phyloP scores from a whole-genome alignment of 495 filamentous ascomycete genomes.

The Rhizodiscina lignyota region DNA sequence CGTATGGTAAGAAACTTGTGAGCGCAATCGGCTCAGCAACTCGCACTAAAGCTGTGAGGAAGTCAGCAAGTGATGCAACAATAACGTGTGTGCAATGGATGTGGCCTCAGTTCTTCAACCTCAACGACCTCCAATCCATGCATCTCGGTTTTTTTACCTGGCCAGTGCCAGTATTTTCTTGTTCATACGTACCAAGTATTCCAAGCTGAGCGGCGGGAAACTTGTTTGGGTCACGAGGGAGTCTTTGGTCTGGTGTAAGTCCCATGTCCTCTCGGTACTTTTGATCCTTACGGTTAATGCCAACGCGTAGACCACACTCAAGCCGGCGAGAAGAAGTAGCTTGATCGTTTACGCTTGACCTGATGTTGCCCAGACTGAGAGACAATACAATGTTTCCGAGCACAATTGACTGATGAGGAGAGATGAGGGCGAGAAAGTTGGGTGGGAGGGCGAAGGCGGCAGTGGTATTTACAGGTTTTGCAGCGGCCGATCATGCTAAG shows the following conservation, averaged over 20 bases:
- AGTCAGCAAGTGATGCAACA: background rate
- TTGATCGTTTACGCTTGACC: too few species aligned
- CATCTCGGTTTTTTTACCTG: background rate
- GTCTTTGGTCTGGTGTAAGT: slow-evolving; percentile 22
- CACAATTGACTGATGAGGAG: too few species aligned
- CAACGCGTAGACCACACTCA: too few species aligned
- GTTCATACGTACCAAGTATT: slow-evolving; percentile 41
- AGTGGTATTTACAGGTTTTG: too few species aligned
- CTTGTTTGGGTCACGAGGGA: slow-evolving; percentile 34
- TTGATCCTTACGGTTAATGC: slow-evolving; percentile 19
- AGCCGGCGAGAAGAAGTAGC: too few species aligned
- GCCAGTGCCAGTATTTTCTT: background rate
- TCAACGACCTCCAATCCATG: background rate
- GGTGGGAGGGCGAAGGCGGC: too few species aligned
- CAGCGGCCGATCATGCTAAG: too few species aligned
- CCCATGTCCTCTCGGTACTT: slow-evolving; percentile 16
- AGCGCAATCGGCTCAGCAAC: slow-evolving; percentile 80
- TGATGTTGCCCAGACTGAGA: too few species aligned
- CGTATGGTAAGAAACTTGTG: slow-evolving; percentile 77
- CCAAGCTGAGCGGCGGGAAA: slow-evolving; percentile 69
- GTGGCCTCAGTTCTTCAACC: slow-evolving; percentile 21
- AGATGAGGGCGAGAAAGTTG: too few species aligned
- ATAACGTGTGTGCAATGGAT: slow-evolving; percentile 7
- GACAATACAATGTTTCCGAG: too few species aligned
- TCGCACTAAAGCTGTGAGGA: slow-evolving; percentile 45